Evolutionary conservation across 2,329 filamentous ascomycete species (phyloP), one percentile per base, ranked within the genome.

Genomic region (Ilyonectria destructans): DNA sequence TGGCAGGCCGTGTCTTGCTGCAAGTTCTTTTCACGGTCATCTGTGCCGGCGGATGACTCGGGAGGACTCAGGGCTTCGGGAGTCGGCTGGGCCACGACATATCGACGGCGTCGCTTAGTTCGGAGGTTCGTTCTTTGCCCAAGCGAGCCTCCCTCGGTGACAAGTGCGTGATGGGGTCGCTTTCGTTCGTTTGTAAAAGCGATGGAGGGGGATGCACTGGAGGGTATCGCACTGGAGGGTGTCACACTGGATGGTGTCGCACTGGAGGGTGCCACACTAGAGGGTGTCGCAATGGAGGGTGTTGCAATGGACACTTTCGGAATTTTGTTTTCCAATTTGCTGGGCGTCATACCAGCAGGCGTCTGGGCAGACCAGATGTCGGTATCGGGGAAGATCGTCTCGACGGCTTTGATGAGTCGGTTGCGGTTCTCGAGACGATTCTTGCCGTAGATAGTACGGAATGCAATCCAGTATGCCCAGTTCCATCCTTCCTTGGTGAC

Each of bases 401-500:
- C 19, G 17, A 65, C 12, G 37, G 31, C 29, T 23, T 19, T 49
- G 33, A 52, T 31, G 17, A 48, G 4, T 13, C 21, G 48, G 19
- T 10, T 1, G n/a, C 40, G 57, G 17, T 15, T 26, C 13, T 37
- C 15, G 21, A 65, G 48, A 12, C 4, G 3, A 21, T 45, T 26
- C 21, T 59, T 65, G 21, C 62, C 62, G 15, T 65, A 65, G 57
- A 59, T 55, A 17, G 55, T 29, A 9, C 62, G 62, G 40, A 65
- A 65, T 55, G 49, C 43, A 37, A 65, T 40, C 62, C 62, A 65
- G 37, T 65, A 65, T 37, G 55, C 62, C 62, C 62, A 65, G 23
- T 65, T 65, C 62, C 62, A 65, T 48, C 62, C 62, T 29, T 55
- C 55, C 9, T 46, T 54, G 46, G 19, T 6, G 26, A 37, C 62